phyloP scores from a whole-genome alignment of 345 rosid species.

The Lumnitzera littorea region DNA sequence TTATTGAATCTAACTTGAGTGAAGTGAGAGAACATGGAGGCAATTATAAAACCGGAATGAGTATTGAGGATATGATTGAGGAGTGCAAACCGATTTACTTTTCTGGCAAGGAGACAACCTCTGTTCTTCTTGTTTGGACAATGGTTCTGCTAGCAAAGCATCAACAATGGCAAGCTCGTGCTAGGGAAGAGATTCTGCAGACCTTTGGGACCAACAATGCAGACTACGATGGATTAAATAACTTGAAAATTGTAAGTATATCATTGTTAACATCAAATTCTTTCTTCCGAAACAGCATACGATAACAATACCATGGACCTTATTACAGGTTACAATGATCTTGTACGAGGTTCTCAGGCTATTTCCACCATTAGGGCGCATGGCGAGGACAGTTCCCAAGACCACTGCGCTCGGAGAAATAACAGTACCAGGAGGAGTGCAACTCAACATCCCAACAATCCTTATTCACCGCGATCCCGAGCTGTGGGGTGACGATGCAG shows the following conservation, averaged over 20 bases:
- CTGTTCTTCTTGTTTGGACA: conserved; percentile 1
- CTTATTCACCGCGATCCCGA: conserved; percentile 10
- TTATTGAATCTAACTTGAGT: too few species aligned
- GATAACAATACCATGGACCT: not conserved
- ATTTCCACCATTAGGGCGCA: not conserved
- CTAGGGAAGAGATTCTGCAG: conserved; percentile 9
- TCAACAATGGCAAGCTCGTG: not conserved
- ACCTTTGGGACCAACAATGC: conserved; percentile 10
- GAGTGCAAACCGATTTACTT: conserved; percentile 15
- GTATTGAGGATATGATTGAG: conserved; percentile 20
- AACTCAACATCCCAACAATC: conserved; percentile 4
- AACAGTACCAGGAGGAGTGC: conserved; percentile 4
- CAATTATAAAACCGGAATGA: conserved; percentile 18
- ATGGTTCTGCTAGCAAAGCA: conserved; percentile 11
- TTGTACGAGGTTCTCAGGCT: conserved; percentile 12
- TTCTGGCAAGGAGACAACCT: conserved; percentile 8
- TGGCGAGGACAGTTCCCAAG: not conserved
- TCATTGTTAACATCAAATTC: too few species aligned
- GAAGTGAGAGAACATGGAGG: conserved; percentile 14
- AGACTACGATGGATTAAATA: conserved; percentile 12
- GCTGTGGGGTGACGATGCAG: conserved; percentile 13
- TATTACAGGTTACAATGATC: conserved; percentile 14
- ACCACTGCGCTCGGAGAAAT: conserved; percentile 5
- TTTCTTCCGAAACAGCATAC: too few species aligned
- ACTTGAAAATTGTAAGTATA: conserved; percentile 13